Base-by-base conservation (phyloP, 1,284 basidiomycete genomes). In the Trichosporon sp. region DNA sequence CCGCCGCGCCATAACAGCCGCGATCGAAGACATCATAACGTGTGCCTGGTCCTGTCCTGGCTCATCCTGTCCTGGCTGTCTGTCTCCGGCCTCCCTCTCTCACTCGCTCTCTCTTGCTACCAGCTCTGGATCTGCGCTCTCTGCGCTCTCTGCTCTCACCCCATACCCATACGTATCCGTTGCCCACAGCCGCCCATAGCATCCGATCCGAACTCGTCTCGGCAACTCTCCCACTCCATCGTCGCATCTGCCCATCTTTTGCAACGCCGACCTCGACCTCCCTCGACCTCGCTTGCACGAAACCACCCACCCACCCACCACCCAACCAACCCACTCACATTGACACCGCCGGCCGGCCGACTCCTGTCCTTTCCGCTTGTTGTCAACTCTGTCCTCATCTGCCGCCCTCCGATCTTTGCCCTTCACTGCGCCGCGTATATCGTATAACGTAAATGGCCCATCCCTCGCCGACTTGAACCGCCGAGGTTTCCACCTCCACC, bases 21-120 rank as follows among this genome's bases (percentile, higher is more conserved):
- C 49, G 49, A 54, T 54, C 49, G 49, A 54, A 54, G 49, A 54
- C 49, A 54, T 54, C 49, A 54, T 54, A 29, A 54, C 27, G 40
- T 54, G 49, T 54, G 49, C 49, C 49, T 54, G 49, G 49, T 54
- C 37, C 37, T 44, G 37, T 29, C 49, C 49, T 54, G 49, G 49
- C n/a, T n/a, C n/a, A n/a, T 29, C 37, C 37, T 40, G 37, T 40
- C 40, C 40, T 44, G 40, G 40, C 32, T 32, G 32, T 11, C 40
- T 52, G 46, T 54, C 49, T 31, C 27, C 27, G 49, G n/a, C 49
- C n/a, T n/a, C n/a, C n/a, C n/a, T n/a, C n/a, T n/a, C n/a, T n/a
- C n/a, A n/a, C n/a, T n/a, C n/a, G n/a, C n/a, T n/a, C n/a, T n/a
- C n/a, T n/a, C n/a, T n/a, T 14, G 25, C 25, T 29, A 54, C 49